Evolutionary conservation across 2,329 filamentous ascomycete species (phyloP), one percentile per base, ranked within the genome.

Genomic region (Penicillium aurantiogriseum): DNA sequence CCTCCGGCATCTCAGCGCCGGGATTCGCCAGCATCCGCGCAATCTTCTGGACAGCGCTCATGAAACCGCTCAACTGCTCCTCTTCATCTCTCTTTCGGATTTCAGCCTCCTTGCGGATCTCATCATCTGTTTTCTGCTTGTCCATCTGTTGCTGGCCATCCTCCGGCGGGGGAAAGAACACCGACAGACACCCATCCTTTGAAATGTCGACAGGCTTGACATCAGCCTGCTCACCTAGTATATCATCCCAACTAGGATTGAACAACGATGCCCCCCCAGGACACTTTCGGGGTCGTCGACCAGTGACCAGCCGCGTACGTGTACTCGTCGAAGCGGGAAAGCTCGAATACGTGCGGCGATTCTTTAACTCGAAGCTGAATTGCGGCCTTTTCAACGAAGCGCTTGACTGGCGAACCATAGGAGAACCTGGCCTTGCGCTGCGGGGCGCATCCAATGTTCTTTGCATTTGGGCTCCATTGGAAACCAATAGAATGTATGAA

Each of bases 301-400:
- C 55, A 60, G 5, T 44, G 39, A 2, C 36, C 27, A 29, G 23
- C 21, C 13, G 29, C 25, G 3, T 11, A 25, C 6, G 17, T 47
- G 15, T 76, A 77, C 35, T 71, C 65, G 53, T 79, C 77, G 52
- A 76, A 78, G 5, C 77, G 73, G 9, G 74, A 70, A 35, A 80
- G 65, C 56, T 79, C 77, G n/a, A 80, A 67, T 9, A 74, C 68
- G 52, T 76, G 77, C 2, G 73, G 70, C 0, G 76, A 78, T 7
- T 69, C 67, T 53, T 73, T 76, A 40, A 79, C 63, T 3, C 63
- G 64, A 50, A 76, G 77, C n/a, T 69, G 68, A 29, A 78, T 59
- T 0, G 74, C 68, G 1, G 74, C 68, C 46, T 79, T 75, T 52
- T 79, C 76, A 8, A 74, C 64, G 39, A 77, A 66, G 23, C 69